These are phyloP conservation scores for Irpex rosettiformis DNA, from an alignment of 1,284 basidiomycete species.

Conservation along the genomic window DNA sequence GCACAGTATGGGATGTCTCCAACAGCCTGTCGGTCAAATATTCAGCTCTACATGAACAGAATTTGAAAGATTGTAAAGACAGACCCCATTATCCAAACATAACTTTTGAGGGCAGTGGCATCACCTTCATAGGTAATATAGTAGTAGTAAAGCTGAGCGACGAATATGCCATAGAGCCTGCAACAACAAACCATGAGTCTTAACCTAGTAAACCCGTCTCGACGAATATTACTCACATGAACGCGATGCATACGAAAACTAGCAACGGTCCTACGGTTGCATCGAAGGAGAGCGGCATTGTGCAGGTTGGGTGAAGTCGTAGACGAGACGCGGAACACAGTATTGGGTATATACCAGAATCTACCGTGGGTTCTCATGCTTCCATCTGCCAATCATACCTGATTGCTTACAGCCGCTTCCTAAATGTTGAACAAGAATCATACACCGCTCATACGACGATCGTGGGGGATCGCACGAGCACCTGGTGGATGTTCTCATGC, in stretches of 20 bases:
- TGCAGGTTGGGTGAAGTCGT: background rate
- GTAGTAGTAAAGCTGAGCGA: conserved; percentile 1
- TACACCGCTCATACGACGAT: no score
- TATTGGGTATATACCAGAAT: no score
- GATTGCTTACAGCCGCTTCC: no score
- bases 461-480: no score
- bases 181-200: background rate
- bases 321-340: no score
- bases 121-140: background rate
- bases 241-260: background rate
- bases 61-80: background rate
- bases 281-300: background rate
- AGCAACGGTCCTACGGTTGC: background rate
- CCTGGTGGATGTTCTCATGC: no score
- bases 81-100: background rate
- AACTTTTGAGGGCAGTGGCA: background rate
- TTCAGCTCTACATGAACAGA: background rate
- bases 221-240: background rate
- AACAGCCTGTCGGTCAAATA: background rate
- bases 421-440: no score
- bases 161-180: background rate
- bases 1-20: conserved; percentile 1
- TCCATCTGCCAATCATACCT: background rate
- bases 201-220: background rate
- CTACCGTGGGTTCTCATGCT: no score